Evolutionary conservation across 257 asterid genomes (phyloP).

Genomic region (Nicotiana attenuata): DNA sequence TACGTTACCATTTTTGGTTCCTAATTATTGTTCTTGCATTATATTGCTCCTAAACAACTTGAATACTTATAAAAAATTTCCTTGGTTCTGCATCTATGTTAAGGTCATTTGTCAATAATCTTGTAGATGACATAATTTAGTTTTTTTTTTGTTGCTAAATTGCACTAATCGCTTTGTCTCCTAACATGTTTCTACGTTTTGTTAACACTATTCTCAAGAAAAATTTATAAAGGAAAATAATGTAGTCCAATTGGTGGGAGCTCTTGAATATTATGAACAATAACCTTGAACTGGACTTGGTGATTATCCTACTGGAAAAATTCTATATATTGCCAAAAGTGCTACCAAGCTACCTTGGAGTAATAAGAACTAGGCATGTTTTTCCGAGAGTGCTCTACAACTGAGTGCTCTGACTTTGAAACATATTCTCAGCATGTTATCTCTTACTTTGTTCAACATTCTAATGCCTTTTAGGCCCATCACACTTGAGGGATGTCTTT

Average conservation of each 20-base stretch:
- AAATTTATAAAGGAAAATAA: neutral
- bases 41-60: neutral
- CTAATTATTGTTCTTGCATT: neutral
- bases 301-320: neutral
- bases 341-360: neutral
- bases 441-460: neutral
- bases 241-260: neutral
- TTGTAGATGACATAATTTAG: neutral
- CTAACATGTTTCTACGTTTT: neutral
- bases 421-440: neutral
- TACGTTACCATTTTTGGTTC: neutral
- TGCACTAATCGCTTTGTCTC: neutral
- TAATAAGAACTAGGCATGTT: neutral
- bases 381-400: neutral
- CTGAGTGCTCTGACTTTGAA: neutral
- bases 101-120: neutral
- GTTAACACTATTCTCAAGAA: neutral
- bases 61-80: neutral
- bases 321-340: neutral
- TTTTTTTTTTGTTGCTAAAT: neutral
- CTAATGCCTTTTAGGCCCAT: conserved; percentile 35
- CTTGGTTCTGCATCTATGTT: neutral
- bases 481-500: conserved; percentile 68
- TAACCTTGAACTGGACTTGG: neutral
- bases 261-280: neutral